Conservation (phyloP, 306 rosid genomes). For the Vigna reflexopilosa region DNA sequence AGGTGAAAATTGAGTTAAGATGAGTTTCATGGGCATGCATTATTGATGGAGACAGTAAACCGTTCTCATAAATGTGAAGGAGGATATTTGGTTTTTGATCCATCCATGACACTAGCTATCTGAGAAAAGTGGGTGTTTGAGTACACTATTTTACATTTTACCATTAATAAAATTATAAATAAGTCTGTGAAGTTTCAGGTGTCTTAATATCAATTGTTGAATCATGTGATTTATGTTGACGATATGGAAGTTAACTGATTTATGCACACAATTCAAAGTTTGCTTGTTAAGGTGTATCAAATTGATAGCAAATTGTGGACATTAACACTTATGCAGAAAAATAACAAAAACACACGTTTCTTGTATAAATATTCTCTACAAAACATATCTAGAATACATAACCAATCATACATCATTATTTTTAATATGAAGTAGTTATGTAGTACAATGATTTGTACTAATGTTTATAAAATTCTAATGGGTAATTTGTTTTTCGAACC, state of each 20-base stretch:
- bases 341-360: background rate
- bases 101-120: background rate
- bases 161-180: background rate
- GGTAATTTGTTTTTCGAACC: background rate
- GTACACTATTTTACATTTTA: background rate
- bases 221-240: background rate
- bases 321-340: background rate
- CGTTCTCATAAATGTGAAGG: background rate
- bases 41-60: background rate
- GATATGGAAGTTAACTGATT: background rate
- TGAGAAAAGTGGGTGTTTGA: background rate
- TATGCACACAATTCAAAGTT: background rate
- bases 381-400: background rate
- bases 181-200: background rate
- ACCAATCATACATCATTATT: background rate
- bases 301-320: background rate
- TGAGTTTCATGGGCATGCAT: background rate
- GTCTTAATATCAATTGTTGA: background rate
- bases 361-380: constrained; percentile 5
- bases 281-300: background rate
- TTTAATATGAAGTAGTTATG: background rate
- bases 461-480: background rate
- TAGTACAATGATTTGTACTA: background rate
- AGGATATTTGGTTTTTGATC: background rate
- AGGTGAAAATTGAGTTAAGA: background rate